Evolutionary conservation across 257 asterid genomes (phyloP), one percentile per base, ranked within the genome.

Genomic region (Nicotiana attenuata): DNA sequence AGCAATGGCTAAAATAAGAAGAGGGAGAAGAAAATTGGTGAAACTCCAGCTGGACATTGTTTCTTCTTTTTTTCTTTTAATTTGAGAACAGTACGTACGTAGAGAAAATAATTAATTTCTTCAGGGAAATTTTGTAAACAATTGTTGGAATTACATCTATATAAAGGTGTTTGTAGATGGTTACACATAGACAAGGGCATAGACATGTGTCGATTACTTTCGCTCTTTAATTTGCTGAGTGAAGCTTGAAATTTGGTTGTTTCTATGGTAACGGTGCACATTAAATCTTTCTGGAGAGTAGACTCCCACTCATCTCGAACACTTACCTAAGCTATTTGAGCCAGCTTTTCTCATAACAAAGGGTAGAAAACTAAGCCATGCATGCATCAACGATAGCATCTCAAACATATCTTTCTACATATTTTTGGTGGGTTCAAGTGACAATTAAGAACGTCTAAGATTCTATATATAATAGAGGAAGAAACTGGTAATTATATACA

Each of bases 21-120:
- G 52, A 28, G 84, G 75, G 38, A 83, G 78, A 79, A 83, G 59
- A 80, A 84, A 53, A 85, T 80, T 81, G 86, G 86, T 24, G 75
- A 81, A 2, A 56, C 38, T 64, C 38, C 38, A 28, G n/a, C 69
- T 77, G 10, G 33, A 69, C 41, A 94, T 88, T 89, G 16, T 78
- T 47, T 7, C 19, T 59, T 28, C 13, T 33, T 10, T 22, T n/a
- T 31, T 15, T 65, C 26, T 11, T 82, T 16, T 11, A 20, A 22
- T 7, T 65, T 53, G 31, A 28, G 31, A 41, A 41, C 13, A 41
- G 50, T 9, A 41, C 11, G 50, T 41, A 9, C 13, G 50, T 41
- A 41, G 13, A 2, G 45, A 65, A 29, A 1, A 29, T 29, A 29
- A 29, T 65, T 65, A 66, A 17, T 65, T 65, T 13, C 35, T 31